These are phyloP conservation scores for Porphyrellus cyaneotinctus DNA, from an alignment of 768 basidiomycete species.

Conservation along the genomic window DNA sequence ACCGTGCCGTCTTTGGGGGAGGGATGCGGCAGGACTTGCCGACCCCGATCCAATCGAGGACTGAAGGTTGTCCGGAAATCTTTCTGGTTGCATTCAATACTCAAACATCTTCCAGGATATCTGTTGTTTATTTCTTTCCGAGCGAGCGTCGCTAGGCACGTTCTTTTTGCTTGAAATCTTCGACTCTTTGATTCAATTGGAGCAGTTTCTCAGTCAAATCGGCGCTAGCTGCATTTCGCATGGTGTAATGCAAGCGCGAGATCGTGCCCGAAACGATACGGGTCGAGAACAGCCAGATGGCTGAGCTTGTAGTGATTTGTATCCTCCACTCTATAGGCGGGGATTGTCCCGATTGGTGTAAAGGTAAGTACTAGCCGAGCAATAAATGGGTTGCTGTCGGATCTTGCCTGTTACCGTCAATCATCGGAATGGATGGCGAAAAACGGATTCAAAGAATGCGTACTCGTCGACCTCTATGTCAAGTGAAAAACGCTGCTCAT, in stretches of 20 bases:
- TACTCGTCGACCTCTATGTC: constrained; percentile 76
- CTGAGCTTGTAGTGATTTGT: constrained; percentile 63
- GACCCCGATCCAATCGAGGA: constrained; percentile 17
- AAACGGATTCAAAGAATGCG: constrained; percentile 8
- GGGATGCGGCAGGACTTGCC: constrained; percentile 39
- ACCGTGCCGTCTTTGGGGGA: too few species aligned
- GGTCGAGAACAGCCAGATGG: constrained; percentile 63
- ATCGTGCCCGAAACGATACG: constrained; percentile 62
- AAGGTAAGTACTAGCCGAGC: constrained; percentile 60
- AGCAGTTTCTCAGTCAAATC: background rate
- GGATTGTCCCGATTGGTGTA: constrained; percentile 68
- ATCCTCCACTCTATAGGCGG: constrained; percentile 39
- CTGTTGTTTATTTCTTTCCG: too few species aligned
- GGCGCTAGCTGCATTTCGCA: background rate
- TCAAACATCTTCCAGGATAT: background rate
- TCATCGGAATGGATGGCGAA: constrained; percentile 6
- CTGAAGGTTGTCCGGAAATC: background rate
- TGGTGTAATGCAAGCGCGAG: constrained; percentile 62
- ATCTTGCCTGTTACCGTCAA: constrained; percentile 47
- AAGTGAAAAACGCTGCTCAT: constrained; percentile 60
- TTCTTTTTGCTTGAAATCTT: background rate
- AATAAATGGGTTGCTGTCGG: constrained; percentile 65
- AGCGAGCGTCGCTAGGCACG: background rate
- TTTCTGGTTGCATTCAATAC: background rate
- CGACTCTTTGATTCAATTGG: too few species aligned